phyloP scores from a whole-genome alignment of 208 protist species.

The Leptomonas seymouri region DNA sequence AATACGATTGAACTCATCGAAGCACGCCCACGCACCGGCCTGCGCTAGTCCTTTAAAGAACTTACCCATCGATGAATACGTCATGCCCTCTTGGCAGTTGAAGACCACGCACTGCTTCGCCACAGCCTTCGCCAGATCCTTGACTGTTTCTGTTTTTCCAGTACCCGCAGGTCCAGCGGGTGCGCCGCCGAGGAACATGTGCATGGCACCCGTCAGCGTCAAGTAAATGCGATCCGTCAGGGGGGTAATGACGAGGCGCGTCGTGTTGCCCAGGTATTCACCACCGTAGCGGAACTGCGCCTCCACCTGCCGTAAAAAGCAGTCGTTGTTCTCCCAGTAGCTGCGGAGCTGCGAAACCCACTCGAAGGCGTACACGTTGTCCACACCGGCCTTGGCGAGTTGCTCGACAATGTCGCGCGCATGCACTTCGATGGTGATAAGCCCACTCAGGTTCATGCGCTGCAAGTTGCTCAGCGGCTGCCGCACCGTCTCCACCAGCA shows the following conservation, averaged over 20 bases:
- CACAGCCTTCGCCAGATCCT: conserved; percentile 97
- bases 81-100: conserved; percentile 98
- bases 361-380: conserved; percentile 93
- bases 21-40: conserved; percentile 97
- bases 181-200: conserved; percentile 95
- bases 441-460: conserved; percentile 93
- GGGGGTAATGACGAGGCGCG: conserved; percentile 96
- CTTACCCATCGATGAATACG: conserved; percentile 96
- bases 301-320: conserved; percentile 91
- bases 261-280: conserved; percentile 97
- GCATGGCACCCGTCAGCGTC: conserved; percentile 96
- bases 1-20: conserved; percentile 99
- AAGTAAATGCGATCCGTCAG: conserved; percentile 97
- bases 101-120: conserved; percentile 98
- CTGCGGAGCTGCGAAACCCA: conserved; percentile 97
- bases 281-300: conserved; percentile 95
- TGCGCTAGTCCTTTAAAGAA: conserved; percentile 97
- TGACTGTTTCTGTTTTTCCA: conserved; percentile 98
- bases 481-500: conserved; percentile 90
- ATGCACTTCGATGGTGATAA: conserved; percentile 98
- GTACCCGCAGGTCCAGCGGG: conserved; percentile 94
- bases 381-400: conserved; percentile 85
- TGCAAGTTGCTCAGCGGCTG: conserved; percentile 87
- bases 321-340: conserved; percentile 96
- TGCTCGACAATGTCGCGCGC: conserved; percentile 94